Evolutionary conservation across 768 basidiomycete species (phyloP), one percentile per base, ranked within the genome.

Genomic region (Clitopilus hobsonii): DNA sequence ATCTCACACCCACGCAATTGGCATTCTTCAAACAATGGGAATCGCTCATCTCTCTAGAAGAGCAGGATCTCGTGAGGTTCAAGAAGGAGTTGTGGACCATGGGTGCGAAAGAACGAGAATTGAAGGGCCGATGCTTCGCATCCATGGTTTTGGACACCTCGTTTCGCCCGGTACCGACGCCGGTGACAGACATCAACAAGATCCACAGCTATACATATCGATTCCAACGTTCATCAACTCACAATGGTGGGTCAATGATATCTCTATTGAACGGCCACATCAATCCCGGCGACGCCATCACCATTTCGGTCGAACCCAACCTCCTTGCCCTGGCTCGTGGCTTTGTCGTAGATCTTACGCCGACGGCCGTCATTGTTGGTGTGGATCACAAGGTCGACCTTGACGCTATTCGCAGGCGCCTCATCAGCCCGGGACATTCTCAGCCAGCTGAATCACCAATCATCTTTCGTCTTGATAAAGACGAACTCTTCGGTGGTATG

Each of bases 21-120:
- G 77, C 75, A 0, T 98, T 98, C 69, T 98, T 97, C 76, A 84
- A 84, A 63, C 78, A 83, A 60, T 99, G 97, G 97, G 97, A 99
- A 65, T 71, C 76, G 2, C 77, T 98, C 14, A 76, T 98, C 54
- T 78, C 91, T 1, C 56, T 80, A 22, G 97, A 99, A 67, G 97
- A 98, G 66, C 85, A 88, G 55, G 95, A 97, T 59, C 74, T 90
- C 13, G 71, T 87, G 8, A 80, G 90, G 18, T 94, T 92, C 73
- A 84, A 85, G 66, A 91, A 89, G 60, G 95, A 99, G 62, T 74
- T 98, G 7, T 99, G 97, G 97, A 94, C 91, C 0, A 83, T 96
- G 79, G 80, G 81, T 5, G 92, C 93, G 0, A 72, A 68, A 16
- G 86, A 94, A 62, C 79, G 97, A 54, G 91, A 94, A 68, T 78